Conservation (phyloP, 2,329 filamentous ascomycete species). For the Pseudohalonectria lignicola region DNA sequence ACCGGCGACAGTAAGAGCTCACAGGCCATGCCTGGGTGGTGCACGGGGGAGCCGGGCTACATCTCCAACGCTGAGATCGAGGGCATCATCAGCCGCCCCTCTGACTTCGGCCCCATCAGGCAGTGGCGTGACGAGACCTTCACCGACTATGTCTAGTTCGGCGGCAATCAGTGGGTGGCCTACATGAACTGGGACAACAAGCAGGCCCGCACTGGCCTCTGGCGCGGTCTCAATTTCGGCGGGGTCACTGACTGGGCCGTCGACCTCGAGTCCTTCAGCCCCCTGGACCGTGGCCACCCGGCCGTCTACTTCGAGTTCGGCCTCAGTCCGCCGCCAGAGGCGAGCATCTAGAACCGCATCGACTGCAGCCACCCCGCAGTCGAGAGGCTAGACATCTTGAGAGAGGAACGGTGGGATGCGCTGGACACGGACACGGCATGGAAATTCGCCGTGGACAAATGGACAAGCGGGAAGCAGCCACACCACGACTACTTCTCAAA, state of each 20-base stretch:
- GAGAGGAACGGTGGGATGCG: too few species aligned
- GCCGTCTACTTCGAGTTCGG: too few species aligned
- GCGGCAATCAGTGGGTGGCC: slow-evolving; percentile 8
- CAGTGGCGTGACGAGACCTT: slow-evolving; percentile 6
- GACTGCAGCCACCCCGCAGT: too few species aligned
- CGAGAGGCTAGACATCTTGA: too few species aligned
- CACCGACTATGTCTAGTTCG: slow-evolving; percentile 8
- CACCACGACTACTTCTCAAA: too few species aligned
- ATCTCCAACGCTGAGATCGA: slow-evolving; percentile 25
- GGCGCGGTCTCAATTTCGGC: slow-evolving; percentile 12
- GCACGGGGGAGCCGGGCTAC: slow-evolving; percentile 25
- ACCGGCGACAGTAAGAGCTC: slow-evolving; percentile 15
- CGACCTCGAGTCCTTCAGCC: slow-evolving; percentile 13
- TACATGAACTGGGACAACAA: slow-evolving; percentile 13
- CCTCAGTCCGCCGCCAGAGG: too few species aligned
- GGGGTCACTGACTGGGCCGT: slow-evolving; percentile 21
- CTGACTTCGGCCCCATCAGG: neutral
- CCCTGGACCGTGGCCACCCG: too few species aligned
- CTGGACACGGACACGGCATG: too few species aligned
- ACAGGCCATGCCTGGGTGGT: slow-evolving; percentile 17
- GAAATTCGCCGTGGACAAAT: too few species aligned
- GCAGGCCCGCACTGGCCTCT: slow-evolving; percentile 8
- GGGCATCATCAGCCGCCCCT: neutral
- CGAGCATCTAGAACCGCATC: too few species aligned
- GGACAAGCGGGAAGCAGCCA: too few species aligned